phyloP scores from a whole-genome alignment of 345 rosid species.

The rapeseed (Brassica napus) region Da-Ae NC_063448.1:49485501-49486000 shows the following conservation, averaged over 20 bases:
- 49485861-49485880: not conserved
- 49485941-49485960: not conserved
- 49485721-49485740: constrained; percentile 98
- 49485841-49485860: constrained; percentile 8
- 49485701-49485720: constrained; percentile 85
- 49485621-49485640: constrained; percentile 86
- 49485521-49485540: constrained; percentile 97
- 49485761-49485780: constrained; percentile 93
- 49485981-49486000: not conserved
- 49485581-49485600: not conserved
- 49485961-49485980: not conserved
- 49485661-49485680: constrained; percentile 95
- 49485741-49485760: constrained; percentile 92
- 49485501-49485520: constrained; percentile 85
- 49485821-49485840: constrained; percentile 51
- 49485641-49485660: constrained; percentile 86
- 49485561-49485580: not conserved
- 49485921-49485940: constrained; percentile 60
- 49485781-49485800: constrained; percentile 96
- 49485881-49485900: constrained; percentile 72
- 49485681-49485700: constrained; percentile 98
- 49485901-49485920: constrained; percentile 89
- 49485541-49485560: constrained; percentile 40
- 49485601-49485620: constrained; percentile 45
- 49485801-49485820: constrained; percentile 87